Base-by-base conservation (phyloP, 352 stramenopile genomes). In the Globisporangium canariense region DNA sequence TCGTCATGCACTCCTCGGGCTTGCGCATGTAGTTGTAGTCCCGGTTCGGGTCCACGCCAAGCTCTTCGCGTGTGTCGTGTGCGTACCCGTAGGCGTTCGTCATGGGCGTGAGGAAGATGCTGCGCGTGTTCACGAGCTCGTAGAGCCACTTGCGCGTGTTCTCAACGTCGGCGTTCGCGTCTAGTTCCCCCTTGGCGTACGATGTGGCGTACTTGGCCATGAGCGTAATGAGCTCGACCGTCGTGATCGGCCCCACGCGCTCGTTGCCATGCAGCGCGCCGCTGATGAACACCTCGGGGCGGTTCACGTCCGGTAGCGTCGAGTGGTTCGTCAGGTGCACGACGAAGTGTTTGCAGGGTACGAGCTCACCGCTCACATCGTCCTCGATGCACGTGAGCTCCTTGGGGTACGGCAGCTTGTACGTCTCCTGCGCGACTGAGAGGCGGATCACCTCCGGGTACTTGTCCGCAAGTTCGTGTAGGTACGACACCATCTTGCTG, bases 21-120 rank as follows among this genome's bases (percentile, higher is more conserved):
- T 70, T 62, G 25, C 91, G 80, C 84, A 98, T 95, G 73, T 98
- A 99, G 57, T 98, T 97, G 81, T 99, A 99, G 73, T 99, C 97
- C 38, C 97, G 89, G 74, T 99, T 99, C 30, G 97, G 96, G 75
- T 99, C 97, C 25, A 99, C 73, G 0, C 56, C 51, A 6, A 85
- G 67, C 74, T 99, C 97, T 36, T 85, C 76, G 34, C 96, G 83
- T 49, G 66, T 57, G 66, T 96, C 76, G 40, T 87, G 77, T 18
- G 78, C 79, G 75, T 98, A 98, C 18, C 97, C 97, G 51, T 96
- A 85, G 10, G 95, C 89, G 65, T 99, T 99, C 22, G 96, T 96
- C 69, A 95, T 98, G 34, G 96, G 96, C 60, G 90, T 91, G 64
- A 94, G 66, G 52, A 89, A 73, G 22, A 96, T 70, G 60, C 83